Evolutionary conservation across 108 stramenopile species (phyloP).

Genomic region (Pseudonitzschia multistriata): DNA sequence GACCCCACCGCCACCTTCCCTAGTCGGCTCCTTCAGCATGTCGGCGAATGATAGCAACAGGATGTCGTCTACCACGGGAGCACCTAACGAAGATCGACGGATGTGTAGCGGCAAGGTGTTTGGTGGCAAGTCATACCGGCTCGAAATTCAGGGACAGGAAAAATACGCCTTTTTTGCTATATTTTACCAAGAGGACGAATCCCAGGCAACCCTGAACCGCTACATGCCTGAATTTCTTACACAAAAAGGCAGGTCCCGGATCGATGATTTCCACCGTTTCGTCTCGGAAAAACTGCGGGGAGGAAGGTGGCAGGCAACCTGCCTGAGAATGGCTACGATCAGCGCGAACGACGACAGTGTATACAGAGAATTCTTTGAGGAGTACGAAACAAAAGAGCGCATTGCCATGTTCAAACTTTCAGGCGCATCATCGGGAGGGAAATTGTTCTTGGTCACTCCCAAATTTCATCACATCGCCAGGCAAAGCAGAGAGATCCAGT

Average conservation of each 20-base stretch:
- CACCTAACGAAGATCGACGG: not conserved
- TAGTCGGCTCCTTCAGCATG: conserved; percentile 13
- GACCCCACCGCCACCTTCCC: conserved; percentile 34
- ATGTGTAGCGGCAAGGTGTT: conserved; percentile 19
- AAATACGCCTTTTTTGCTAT: conserved; percentile 24
- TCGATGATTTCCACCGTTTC: conserved; percentile 62
- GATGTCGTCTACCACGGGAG: conserved; percentile 9
- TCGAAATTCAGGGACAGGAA: conserved; percentile 22
- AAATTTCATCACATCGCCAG: conserved; percentile 46
- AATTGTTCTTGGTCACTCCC: conserved; percentile 69
- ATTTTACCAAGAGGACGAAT: conserved; percentile 27
- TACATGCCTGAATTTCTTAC: conserved; percentile 45
- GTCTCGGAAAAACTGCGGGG: conserved; percentile 50
- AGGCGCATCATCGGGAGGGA: conserved; percentile 39
- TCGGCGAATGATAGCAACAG: not conserved
- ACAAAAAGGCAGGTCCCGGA: conserved; percentile 53
- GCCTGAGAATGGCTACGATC: conserved; percentile 40
- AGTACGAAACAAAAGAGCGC: conserved; percentile 60
- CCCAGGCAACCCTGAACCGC: conserved; percentile 22
- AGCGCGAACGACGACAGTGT: conserved; percentile 40
- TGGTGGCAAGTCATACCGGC: conserved; percentile 28
- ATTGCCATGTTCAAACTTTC: conserved; percentile 59
- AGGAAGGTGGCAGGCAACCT: conserved; percentile 48
- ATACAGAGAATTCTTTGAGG: conserved; percentile 62
- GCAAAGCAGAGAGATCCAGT: conserved; percentile 14